Evolutionary conservation across 306 rosid species (phyloP).

Genomic region (peach (Prunus persica)): Prunus_persica_NCBIv2 NC_034016.1:21446001-21446500

Average conservation of each 20-base stretch:
- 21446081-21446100: too few species aligned
- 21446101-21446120: too few species aligned
- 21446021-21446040: too few species aligned
- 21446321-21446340: constrained; percentile 19
- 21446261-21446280: neutral
- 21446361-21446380: neutral
- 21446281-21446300: neutral
- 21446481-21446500: neutral
- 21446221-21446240: neutral
- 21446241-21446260: neutral
- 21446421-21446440: neutral
- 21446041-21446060: too few species aligned
- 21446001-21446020: too few species aligned
- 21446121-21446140: too few species aligned
- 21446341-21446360: constrained; percentile 3
- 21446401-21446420: neutral
- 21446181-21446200: too few species aligned
- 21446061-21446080: too few species aligned
- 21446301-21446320: constrained; percentile 23
- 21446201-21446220: too few species aligned
- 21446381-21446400: neutral
- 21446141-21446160: too few species aligned
- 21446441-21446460: neutral
- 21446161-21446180: too few species aligned
- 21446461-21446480: neutral